These are phyloP conservation scores for Blastobotrys terrestris DNA, from an alignment of 805 yeast genomes.

Conservation along the genomic window DNA sequence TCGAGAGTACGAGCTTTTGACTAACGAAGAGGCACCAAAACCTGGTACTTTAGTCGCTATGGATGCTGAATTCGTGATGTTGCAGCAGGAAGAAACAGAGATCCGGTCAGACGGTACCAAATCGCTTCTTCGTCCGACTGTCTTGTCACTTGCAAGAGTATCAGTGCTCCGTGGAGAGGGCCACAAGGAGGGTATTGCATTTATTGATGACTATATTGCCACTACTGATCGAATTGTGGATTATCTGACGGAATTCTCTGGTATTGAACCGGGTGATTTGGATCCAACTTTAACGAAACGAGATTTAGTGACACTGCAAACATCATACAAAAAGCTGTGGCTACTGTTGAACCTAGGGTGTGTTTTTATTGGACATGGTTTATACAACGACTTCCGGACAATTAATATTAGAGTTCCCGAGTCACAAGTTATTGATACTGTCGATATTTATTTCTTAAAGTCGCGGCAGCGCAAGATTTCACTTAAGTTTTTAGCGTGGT, in stretches of 20 bases:
- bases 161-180: constrained; percentile 72
- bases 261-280: constrained; percentile 89
- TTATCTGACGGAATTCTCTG: constrained; percentile 84
- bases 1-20: constrained; percentile 62
- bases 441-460: constrained; percentile 67
- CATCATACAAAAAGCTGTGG: constrained; percentile 88
- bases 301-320: constrained; percentile 69
- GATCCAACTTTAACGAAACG: constrained; percentile 60
- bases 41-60: constrained; percentile 80
- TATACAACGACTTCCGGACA: constrained; percentile 84
- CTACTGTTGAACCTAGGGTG: constrained; percentile 81
- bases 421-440: constrained; percentile 83
- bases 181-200: constrained; percentile 61
- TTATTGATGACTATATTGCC: constrained; percentile 88
- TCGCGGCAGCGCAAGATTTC: constrained; percentile 74
- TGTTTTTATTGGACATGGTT: constrained; percentile 91
- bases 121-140: constrained; percentile 65
- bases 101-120: constrained; percentile 67
- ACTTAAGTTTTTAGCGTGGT: constrained; percentile 79
- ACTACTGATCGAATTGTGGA: constrained; percentile 64
- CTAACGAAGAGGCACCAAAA: constrained; percentile 62
- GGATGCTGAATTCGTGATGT: constrained; percentile 92
- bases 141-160: constrained; percentile 76
- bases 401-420: constrained; percentile 87
- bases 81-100: constrained; percentile 74